phyloP scores from a whole-genome alignment of 1,284 basidiomycete species.

The Agaricales sp. region DNA sequence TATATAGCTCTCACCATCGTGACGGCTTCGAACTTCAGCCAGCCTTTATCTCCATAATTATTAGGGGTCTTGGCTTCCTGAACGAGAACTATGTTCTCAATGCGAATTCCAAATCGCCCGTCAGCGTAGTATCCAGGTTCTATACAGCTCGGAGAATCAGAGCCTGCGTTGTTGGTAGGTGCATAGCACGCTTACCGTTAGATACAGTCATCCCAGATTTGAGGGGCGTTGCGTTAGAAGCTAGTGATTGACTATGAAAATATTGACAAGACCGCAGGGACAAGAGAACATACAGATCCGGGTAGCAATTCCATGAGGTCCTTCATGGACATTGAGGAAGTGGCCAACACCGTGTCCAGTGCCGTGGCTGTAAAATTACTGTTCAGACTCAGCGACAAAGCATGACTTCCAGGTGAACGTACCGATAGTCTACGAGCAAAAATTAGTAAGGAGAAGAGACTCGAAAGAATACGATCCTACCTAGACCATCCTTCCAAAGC shows the following conservation, averaged over 20 bases:
- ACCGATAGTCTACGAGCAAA: constrained; percentile 32
- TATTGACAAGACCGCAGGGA: not conserved
- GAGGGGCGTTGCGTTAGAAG: constrained; percentile 57
- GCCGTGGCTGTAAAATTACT: constrained; percentile 48
- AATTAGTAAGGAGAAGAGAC: not conserved
- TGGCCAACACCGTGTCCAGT: constrained; percentile 94
- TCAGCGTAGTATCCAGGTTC: constrained; percentile 93
- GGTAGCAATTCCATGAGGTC: constrained; percentile 82
- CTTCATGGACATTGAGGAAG: constrained; percentile 91
- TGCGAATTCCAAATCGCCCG: constrained; percentile 87
- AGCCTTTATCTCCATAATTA: constrained; percentile 82
- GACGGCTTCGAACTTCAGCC: constrained; percentile 74
- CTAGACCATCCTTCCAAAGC: constrained; percentile 88
- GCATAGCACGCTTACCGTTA: constrained; percentile 45
- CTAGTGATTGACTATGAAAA: constrained; percentile 18
- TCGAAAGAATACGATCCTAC: constrained; percentile 26
- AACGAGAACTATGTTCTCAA: constrained; percentile 83
- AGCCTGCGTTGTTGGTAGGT: not conserved
- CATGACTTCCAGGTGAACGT: constrained; percentile 5
- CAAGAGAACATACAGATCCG: constrained; percentile 43
- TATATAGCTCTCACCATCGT: constrained; percentile 65
- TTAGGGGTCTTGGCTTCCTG: constrained; percentile 63
- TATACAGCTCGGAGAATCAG: constrained; percentile 1
- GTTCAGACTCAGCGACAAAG: not conserved
- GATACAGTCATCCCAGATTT: constrained; percentile 85